Percentiles rank a stretch among this genome's conserved stretches.
phyloP scores from a whole-genome alignment of 2,329 filamentous ascomycete species.

The Cladophialophora carrionii region DNA sequence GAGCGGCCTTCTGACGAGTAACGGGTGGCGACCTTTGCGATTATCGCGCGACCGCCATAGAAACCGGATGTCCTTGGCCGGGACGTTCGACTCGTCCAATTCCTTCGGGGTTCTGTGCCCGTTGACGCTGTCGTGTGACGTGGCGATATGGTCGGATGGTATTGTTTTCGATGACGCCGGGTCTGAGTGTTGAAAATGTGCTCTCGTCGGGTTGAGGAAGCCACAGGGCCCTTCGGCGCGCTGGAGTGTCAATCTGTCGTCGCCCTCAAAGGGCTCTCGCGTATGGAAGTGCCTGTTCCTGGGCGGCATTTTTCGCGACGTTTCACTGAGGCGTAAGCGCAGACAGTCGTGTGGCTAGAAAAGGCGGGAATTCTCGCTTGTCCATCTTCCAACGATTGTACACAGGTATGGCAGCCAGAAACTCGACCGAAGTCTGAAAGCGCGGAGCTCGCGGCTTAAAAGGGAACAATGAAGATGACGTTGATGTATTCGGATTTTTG shows the following conservation, averaged over 20 bases:
- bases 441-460: conserved; percentile 1
- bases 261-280: conserved; percentile 30
- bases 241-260: conserved; percentile 20
- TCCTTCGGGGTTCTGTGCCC: conserved; percentile 1
- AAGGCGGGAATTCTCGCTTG: background rate
- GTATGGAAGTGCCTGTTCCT: conserved; percentile 28
- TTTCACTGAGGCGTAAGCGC: background rate
- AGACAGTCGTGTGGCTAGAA: background rate
- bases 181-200: conserved; percentile 40
- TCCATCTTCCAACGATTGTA: background rate
- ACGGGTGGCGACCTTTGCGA: conserved; percentile 53
- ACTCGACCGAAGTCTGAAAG: background rate
- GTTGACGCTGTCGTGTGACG: conserved; percentile 16
- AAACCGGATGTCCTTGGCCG: conserved; percentile 39
- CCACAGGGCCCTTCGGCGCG: conserved; percentile 47
- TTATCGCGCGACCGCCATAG: conserved; percentile 54
- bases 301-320: conserved; percentile 25
- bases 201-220: conserved; percentile 57
- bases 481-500: background rate
- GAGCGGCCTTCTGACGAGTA: conserved; percentile 45
- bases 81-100: conserved; percentile 34
- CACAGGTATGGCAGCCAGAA: background rate
- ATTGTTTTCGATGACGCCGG: conserved; percentile 13
- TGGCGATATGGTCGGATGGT: conserved; percentile 13
- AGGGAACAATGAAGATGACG: background rate